A percentile compares a stretch with the other conserved stretches of the same genome.
Conservation (phyloP, 768 basidiomycete species). For the Podaxis sp. region DNA sequence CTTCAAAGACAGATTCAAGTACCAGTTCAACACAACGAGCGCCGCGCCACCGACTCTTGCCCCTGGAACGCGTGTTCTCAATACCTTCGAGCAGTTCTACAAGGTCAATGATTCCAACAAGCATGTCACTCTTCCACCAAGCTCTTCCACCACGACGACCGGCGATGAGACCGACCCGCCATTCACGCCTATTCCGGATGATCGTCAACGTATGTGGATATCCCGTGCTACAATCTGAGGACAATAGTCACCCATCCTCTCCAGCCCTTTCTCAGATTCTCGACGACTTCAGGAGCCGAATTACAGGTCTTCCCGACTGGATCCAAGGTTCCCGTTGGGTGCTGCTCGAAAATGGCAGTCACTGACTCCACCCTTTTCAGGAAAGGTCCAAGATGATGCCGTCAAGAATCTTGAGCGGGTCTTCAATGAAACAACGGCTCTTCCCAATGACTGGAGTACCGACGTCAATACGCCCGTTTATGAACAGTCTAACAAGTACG, state of each 20-base stretch:
- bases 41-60: not conserved
- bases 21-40: not conserved
- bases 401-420: not conserved
- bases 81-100: not conserved
- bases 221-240: not conserved
- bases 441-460: not conserved
- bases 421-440: not conserved
- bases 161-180: not conserved
- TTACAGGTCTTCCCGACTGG: not conserved
- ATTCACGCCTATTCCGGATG: not conserved
- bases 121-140: not conserved
- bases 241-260: not conserved
- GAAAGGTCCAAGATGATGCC: not conserved
- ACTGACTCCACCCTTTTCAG: not conserved
- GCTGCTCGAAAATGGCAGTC: not conserved
- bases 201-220: not conserved
- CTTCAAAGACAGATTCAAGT: not conserved
- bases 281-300: not conserved
- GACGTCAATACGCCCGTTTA: not conserved
- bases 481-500: not conserved
- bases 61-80: not conserved
- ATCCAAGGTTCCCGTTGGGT: not conserved
- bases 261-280: not conserved
- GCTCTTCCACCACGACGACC: not conserved
- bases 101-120: not conserved